phyloP scores from a whole-genome alignment of 2,329 filamentous ascomycete genomes.

The Aureobasidium leucospermi region DNA sequence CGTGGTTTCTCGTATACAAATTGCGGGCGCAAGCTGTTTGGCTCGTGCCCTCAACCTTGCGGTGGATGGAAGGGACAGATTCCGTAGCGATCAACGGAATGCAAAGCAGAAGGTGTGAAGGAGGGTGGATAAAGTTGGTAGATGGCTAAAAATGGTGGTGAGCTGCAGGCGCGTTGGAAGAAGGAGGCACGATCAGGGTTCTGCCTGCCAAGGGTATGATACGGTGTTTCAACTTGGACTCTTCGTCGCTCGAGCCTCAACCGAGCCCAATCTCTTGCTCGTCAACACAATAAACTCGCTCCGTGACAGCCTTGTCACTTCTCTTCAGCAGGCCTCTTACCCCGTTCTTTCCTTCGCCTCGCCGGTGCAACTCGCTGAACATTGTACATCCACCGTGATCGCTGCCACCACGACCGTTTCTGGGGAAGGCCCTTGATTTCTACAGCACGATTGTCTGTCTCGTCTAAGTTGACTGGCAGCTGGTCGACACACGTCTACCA shows the following conservation, averaged over 20 bases:
- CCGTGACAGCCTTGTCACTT: neutral
- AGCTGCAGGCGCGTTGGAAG: neutral
- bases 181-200: slow-evolving; percentile 3
- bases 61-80: neutral
- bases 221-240: slow-evolving; percentile 2
- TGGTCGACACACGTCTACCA: slow-evolving; percentile 31
- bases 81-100: neutral
- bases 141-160: neutral
- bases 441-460: neutral
- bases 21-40: neutral
- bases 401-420: slow-evolving; percentile 1
- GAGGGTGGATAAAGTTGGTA: neutral
- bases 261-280: slow-evolving; percentile 3
- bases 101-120: neutral
- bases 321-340: neutral
- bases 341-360: neutral
- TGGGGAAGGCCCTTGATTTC: slow-evolving; percentile 5
- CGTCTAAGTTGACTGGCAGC: neutral
- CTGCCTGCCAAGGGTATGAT: neutral
- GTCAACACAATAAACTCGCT: neutral
- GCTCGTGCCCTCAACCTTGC: slow-evolving; percentile 5
- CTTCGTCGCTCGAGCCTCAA: slow-evolving; percentile 4
- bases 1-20: slow-evolving; percentile 1
- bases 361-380: neutral
- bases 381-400: neutral